Evolutionary conservation across 768 basidiomycete species (phyloP).

Genomic region (Strobilomyces confusus): DNA sequence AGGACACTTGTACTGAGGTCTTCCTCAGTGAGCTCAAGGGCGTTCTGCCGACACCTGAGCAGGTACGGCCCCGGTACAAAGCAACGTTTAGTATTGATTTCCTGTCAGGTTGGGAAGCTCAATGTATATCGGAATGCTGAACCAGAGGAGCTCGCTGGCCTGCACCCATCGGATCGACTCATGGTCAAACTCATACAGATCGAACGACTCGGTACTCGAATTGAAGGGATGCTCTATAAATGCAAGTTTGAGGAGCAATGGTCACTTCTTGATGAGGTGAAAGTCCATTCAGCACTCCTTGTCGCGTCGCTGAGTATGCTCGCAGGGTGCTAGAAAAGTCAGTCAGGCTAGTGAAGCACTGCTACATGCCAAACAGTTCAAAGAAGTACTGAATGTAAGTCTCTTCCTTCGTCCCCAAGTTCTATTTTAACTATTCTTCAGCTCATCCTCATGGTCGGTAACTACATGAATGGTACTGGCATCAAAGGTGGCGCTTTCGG

Average conservation of each 20-base stretch:
- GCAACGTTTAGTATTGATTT: background rate
- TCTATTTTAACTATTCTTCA: slow-evolving; percentile 22
- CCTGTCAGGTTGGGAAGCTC: slow-evolving; percentile 71
- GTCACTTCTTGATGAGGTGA: slow-evolving; percentile 75
- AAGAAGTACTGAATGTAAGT: slow-evolving; percentile 77
- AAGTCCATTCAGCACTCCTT: slow-evolving; percentile 12
- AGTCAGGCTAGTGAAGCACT: slow-evolving; percentile 77
- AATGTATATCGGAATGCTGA: slow-evolving; percentile 87
- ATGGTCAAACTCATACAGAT: slow-evolving; percentile 98
- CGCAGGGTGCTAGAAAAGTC: slow-evolving; percentile 75
- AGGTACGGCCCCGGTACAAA: slow-evolving; percentile 41
- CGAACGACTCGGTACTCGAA: slow-evolving; percentile 78
- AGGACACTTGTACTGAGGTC: slow-evolving; percentile 78
- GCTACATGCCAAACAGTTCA: slow-evolving; percentile 80
- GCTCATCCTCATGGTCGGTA: slow-evolving; percentile 93
- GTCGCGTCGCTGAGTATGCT: slow-evolving; percentile 5
- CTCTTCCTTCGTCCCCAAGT: slow-evolving; percentile 18
- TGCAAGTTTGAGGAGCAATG: slow-evolving; percentile 84
- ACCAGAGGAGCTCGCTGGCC: slow-evolving; percentile 74
- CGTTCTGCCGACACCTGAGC: slow-evolving; percentile 88
- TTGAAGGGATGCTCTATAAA: slow-evolving; percentile 95
- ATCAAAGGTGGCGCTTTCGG: slow-evolving; percentile 96
- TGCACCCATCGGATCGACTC: slow-evolving; percentile 94
- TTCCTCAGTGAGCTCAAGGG: slow-evolving; percentile 88
- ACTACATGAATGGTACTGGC: slow-evolving; percentile 97